Percentiles rank a stretch among this genome's conserved stretches.
phyloP scores from a whole-genome alignment of 2,329 filamentous ascomycete genomes.

The Xylariaceae sp. region DNA sequence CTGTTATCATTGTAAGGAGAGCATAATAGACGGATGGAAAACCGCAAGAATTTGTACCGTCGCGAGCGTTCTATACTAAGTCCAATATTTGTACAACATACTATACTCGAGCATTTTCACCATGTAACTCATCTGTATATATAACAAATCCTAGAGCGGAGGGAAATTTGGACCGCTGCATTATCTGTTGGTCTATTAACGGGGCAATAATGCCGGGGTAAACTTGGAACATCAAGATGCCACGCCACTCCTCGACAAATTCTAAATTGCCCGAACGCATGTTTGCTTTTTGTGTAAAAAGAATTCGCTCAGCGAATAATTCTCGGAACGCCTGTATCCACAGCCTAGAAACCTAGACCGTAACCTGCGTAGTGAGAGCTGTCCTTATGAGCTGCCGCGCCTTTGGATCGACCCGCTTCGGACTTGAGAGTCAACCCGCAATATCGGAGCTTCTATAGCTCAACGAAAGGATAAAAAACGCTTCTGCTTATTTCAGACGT shows the following conservation, averaged over 20 bases:
- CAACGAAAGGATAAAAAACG: constrained; percentile 17
- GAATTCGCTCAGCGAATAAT: constrained; percentile 25
- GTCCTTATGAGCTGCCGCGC: constrained; percentile 4
- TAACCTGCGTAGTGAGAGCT: constrained; percentile 5
- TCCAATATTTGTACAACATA: background rate
- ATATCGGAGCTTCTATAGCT: constrained; percentile 13
- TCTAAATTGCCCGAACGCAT: constrained; percentile 15
- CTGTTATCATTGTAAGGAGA: constrained; percentile 39
- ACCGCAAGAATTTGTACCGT: too few species aligned
- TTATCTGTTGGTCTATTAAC: constrained; percentile 26
- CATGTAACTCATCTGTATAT: background rate
- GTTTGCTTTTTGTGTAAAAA: constrained; percentile 9
- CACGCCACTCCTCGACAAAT: constrained; percentile 16
- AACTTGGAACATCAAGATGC: constrained; percentile 10
- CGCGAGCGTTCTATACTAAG: too few species aligned
- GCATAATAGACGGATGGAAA: constrained; percentile 2
- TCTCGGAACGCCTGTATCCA: constrained; percentile 16
- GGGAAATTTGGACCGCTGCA: constrained; percentile 17
- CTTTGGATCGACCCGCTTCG: constrained; percentile 17
- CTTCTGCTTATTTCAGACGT: constrained; percentile 2
- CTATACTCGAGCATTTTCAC: background rate
- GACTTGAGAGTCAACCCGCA: constrained; percentile 14
- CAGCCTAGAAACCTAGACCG: constrained; percentile 10
- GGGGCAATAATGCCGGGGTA: constrained; percentile 16
- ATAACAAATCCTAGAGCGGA: constrained; percentile 5